Conservation (phyloP, 148 eudicot species). For the Selenicereus undatus region DNA sequence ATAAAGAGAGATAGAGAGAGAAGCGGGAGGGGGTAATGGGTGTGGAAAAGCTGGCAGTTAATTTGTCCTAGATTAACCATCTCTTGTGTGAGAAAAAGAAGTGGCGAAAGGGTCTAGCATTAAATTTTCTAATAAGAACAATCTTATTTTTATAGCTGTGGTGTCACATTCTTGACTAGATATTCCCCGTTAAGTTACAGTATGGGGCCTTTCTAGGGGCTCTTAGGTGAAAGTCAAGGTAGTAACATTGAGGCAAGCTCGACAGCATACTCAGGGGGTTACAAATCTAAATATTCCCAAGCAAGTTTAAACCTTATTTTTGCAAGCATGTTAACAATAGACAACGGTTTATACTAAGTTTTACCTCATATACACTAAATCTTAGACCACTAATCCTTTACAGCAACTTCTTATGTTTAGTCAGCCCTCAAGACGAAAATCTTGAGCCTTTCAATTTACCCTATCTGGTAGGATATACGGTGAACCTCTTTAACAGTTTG, state of each 20-base stretch:
- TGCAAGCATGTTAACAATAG: not conserved
- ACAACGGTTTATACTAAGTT: not conserved
- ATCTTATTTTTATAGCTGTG: not conserved
- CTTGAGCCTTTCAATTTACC: no score
- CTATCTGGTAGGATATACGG: no score
- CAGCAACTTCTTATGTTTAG: not conserved
- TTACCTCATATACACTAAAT: no score
- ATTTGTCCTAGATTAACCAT: not conserved
- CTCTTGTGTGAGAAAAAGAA: not conserved
- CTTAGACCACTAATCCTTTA: no score
- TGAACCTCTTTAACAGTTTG: no score
- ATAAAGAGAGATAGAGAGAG: no score
- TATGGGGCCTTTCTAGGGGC: not conserved
- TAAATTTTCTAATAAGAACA: not conserved
- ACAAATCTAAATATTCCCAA: not conserved
- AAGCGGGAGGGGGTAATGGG: no score
- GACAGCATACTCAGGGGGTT: no score
- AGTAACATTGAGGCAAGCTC: no score
- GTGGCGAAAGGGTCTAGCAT: not conserved
- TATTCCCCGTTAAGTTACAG: not conserved
- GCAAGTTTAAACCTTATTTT: not conserved
- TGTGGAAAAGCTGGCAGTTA: no score
- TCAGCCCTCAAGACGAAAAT: no score
- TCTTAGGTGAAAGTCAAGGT: no score
- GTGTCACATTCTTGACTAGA: not conserved